Base-by-base conservation (phyloP, 768 basidiomycete species). In the Strobilomyces dryophilus region DNA sequence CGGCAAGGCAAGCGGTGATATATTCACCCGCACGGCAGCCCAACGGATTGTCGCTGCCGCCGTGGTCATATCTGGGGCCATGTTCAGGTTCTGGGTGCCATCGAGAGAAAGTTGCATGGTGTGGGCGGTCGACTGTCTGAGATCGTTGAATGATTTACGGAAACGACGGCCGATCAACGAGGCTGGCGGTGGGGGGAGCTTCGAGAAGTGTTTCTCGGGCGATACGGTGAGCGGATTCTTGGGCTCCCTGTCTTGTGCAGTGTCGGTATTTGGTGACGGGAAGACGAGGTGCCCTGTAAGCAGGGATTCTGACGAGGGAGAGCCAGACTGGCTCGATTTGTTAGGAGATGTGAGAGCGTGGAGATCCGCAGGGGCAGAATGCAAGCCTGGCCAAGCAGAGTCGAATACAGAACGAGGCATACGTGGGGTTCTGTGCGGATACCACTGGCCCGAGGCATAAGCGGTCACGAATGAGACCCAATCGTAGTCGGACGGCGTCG, bases 1-100 rank as follows among this genome's bases (percentile, higher is more conserved):
- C 2, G 94, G 93, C 1, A 95, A 77, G 0, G 90, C 85, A 24
- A 98, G 76, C 0, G 94, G 94, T 0, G 91, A 85, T 50, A 98
- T 83, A 60, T 90, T 83, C 10, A 92, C 84, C 21, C 87, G 78
- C 10, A 87, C 81, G 3, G 85, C 90, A n/a, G 92, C 92, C 79
- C 84, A 85, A 35, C 91, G 87, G 72, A 94, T 83, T 1, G 91
- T 84, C 0, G 92, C 91, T 1, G 89, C 90, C 3, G 85, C 75
- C 0, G 87, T 80, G 20, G 82, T 80, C 2, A 80, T 73, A 34
- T 88, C 84, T 4, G 79, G 64, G 49, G 76, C 77, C 51, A 70
- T 60, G 18, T 61, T 51, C 32, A 72, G 60, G 35, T 20, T 51
- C 44, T 70, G 70, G 12, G 68, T n/a, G 1, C 62, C 64, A 42